Percentiles rank a stretch among this genome's conserved stretches.
phyloP scores from a whole-genome alignment of 2,329 filamentous ascomycete species.

The Cytospora leucostoma region DNA sequence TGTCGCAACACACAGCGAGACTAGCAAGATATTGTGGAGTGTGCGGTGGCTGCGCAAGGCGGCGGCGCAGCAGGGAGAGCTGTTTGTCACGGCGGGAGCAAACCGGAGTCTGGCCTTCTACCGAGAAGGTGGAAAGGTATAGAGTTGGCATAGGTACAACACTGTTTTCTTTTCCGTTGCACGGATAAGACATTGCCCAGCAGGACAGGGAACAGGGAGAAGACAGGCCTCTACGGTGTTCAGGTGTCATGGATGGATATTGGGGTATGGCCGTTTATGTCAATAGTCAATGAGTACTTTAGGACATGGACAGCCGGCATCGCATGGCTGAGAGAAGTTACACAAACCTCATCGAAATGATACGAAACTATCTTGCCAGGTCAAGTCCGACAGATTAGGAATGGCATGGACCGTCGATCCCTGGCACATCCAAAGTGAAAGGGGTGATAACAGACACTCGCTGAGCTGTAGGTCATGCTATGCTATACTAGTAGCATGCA shows the following conservation, averaged over 20 bases:
- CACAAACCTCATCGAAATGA: not conserved
- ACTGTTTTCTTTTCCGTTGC: not conserved
- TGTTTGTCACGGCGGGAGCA: conserved; percentile 78
- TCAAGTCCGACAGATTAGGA: not conserved
- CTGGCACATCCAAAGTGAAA: not conserved
- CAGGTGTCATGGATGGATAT: not conserved
- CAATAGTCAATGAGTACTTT: not conserved
- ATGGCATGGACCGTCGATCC: not conserved
- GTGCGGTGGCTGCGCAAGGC: conserved; percentile 82
- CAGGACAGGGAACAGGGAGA: not conserved
- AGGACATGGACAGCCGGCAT: not conserved
- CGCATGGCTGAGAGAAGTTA: not conserved
- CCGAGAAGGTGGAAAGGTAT: conserved; percentile 62
- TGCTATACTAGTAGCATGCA: too few species aligned
- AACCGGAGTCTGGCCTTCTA: conserved; percentile 80
- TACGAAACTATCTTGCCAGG: not conserved
- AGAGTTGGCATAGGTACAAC: not conserved
- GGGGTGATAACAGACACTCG: not conserved
- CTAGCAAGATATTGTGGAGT: conserved; percentile 80
- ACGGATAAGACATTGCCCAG: not conserved
- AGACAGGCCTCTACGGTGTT: not conserved
- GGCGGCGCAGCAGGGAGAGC: conserved; percentile 59
- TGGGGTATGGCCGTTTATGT: not conserved
- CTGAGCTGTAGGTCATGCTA: not conserved
- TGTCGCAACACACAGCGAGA: conserved; percentile 92